Percentiles rank a stretch among this genome's conserved stretches.
phyloP scores from a whole-genome alignment of 1,284 basidiomycete species.

The Mycosarcoma maydis region DNA sequence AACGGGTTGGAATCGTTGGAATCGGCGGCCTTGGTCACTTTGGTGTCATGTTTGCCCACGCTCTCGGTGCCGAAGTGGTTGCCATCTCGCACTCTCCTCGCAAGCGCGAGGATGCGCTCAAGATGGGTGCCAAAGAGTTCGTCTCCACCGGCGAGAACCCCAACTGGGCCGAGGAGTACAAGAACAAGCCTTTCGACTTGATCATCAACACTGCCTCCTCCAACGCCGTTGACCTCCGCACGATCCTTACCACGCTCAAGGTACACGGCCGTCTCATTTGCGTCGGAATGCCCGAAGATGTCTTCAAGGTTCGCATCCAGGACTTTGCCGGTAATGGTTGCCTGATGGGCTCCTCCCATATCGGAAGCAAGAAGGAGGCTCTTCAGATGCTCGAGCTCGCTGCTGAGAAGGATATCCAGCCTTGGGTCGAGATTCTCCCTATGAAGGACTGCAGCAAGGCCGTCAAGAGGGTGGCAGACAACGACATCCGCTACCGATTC shows the following conservation, averaged over 20 bases:
- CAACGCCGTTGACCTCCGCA: conserved; percentile 68
- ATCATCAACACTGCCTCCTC: conserved; percentile 73
- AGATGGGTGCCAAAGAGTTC: conserved; percentile 73
- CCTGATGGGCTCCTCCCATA: conserved; percentile 70
- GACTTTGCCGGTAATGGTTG: conserved; percentile 68
- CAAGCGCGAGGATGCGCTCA: conserved; percentile 75
- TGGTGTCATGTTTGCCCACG: conserved; percentile 73
- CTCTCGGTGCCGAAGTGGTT: conserved; percentile 74
- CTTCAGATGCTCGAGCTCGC: conserved; percentile 67
- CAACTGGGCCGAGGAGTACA: conserved; percentile 58
- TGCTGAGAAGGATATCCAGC: conserved; percentile 61
- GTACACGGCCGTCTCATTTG: conserved; percentile 73
- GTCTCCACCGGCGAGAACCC: conserved; percentile 61
- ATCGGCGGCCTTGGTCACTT: conserved; percentile 65
- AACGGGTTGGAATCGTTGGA: conserved; percentile 76
- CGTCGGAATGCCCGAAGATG: conserved; percentile 72
- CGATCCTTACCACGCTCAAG: conserved; percentile 71
- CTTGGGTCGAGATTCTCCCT: conserved; percentile 71
- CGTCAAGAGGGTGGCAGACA: conserved; percentile 72
- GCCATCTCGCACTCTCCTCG: conserved; percentile 75
- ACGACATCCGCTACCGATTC: conserved; percentile 68
- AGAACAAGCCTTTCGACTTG: conserved; percentile 71
- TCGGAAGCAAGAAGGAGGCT: conserved; percentile 75
- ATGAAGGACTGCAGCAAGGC: conserved; percentile 74
- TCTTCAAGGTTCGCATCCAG: conserved; percentile 66